Evolutionary conservation across 345 rosid genomes (phyloP).

Genomic region (Aurinia saxatilis): DNA sequence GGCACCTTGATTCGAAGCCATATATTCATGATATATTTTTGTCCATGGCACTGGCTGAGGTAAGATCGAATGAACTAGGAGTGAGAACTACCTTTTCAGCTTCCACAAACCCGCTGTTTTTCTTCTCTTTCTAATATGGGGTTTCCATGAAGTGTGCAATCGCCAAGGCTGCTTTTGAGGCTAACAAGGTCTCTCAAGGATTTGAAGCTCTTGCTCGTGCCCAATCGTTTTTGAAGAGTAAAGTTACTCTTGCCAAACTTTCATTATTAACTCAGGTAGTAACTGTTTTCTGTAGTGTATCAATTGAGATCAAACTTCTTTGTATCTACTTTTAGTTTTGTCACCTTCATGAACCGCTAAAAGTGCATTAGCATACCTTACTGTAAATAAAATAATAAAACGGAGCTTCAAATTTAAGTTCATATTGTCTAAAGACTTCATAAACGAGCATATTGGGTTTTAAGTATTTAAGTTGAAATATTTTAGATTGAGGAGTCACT

Average conservation of each 20-base stretch:
- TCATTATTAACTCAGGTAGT: conserved; percentile 68
- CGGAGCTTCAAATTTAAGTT: not conserved
- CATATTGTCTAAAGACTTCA: not conserved
- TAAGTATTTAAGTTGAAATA: conserved; percentile 6
- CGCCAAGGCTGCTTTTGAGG: conserved; percentile 79
- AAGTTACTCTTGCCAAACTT: conserved; percentile 68
- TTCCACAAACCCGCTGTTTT: too few relatives aligned
- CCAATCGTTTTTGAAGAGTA: conserved; percentile 80
- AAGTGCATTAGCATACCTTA: not conserved
- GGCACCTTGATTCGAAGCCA: conserved; percentile 71
- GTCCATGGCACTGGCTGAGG: conserved; percentile 96
- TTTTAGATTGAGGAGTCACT: conserved; percentile 86
- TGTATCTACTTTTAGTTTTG: conserved; percentile 2
- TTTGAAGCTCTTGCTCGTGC: conserved; percentile 99
- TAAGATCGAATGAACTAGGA: conserved; percentile 38
- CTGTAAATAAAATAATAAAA: conserved; percentile 4
- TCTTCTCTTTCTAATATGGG: conserved; percentile 51
- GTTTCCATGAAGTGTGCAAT: conserved; percentile 91
- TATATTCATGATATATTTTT: conserved; percentile 75
- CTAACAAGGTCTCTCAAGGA: conserved; percentile 79
- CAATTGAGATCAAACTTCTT: not conserved
- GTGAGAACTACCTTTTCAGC: conserved; percentile 36
- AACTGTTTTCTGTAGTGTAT: conserved; percentile 1
- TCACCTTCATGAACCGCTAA: not conserved
- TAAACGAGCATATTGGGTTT: not conserved